These are phyloP conservation scores for Marchantia polymorpha DNA, from an alignment of 225 moss, liverwort and hornwort species.

Conservation along the genomic window DNA sequence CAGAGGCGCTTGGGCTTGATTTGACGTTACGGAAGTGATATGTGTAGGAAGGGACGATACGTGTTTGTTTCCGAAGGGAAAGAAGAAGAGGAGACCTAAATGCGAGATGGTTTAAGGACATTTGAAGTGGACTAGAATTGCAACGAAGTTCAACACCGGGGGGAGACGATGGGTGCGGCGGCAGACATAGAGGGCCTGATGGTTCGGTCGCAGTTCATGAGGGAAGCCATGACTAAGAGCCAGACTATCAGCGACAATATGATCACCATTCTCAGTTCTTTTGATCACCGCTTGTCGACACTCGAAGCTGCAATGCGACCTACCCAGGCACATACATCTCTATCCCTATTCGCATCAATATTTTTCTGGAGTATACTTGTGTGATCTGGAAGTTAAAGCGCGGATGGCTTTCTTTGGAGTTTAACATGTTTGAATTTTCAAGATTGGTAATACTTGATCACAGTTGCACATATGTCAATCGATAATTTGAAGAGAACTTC, in stretches of 20 bases:
- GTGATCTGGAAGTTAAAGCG: not conserved
- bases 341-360: not conserved
- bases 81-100: slow-evolving; percentile 13
- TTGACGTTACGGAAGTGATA: not conserved
- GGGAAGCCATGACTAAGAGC: slow-evolving; percentile 61
- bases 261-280: slow-evolving; percentile 75
- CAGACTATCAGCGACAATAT: slow-evolving; percentile 60
- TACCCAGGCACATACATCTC: slow-evolving; percentile 56
- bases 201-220: slow-evolving; percentile 64
- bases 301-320: slow-evolving; percentile 85
- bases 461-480: too few species aligned
- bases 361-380: too few species aligned
- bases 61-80: not conserved
- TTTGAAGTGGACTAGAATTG: slow-evolving; percentile 6
- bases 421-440: too few species aligned
- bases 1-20: slow-evolving; percentile 1
- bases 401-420: not conserved
- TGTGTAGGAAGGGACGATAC: not conserved
- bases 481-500: too few species aligned
- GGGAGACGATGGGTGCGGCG: slow-evolving; percentile 53
- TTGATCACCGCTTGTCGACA: slow-evolving; percentile 68
- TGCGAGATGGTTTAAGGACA: slow-evolving; percentile 7
- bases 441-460: too few species aligned
- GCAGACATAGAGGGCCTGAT: slow-evolving; percentile 61
- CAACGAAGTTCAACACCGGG: not conserved